These are phyloP conservation scores for Clavispora fructus DNA, from an alignment of 805 yeast species.

Conservation along the genomic window DNA sequence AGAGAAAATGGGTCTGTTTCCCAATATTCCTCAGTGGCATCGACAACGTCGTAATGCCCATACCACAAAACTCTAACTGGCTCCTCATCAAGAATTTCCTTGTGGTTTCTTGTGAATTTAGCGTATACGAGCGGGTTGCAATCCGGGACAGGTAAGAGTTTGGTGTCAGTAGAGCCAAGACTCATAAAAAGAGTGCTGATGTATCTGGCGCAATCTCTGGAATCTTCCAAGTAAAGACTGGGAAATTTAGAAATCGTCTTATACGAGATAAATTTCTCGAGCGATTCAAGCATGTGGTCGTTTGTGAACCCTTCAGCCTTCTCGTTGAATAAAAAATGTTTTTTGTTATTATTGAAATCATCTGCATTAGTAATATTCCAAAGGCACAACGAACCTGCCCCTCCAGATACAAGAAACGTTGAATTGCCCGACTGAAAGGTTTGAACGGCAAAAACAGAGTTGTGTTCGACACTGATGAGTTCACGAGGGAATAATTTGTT, in stretches of 20 bases:
- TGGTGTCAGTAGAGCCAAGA: slow-evolving; percentile 66
- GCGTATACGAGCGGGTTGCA: slow-evolving; percentile 88
- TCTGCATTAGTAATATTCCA: slow-evolving; percentile 53
- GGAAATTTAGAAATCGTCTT: slow-evolving; percentile 76
- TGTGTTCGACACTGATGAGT: slow-evolving; percentile 7
- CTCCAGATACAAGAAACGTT: slow-evolving; percentile 60
- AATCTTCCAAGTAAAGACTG: slow-evolving; percentile 64
- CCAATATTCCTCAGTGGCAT: slow-evolving; percentile 67
- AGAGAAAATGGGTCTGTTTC: slow-evolving; percentile 70
- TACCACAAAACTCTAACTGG: slow-evolving; percentile 65
- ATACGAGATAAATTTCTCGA: slow-evolving; percentile 59
- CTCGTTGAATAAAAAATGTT: not conserved
- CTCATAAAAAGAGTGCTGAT: slow-evolving; percentile 55
- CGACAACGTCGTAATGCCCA: slow-evolving; percentile 95
- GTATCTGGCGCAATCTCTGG: slow-evolving; percentile 80
- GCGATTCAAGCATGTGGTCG: slow-evolving; percentile 58
- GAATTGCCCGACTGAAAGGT: slow-evolving; percentile 35
- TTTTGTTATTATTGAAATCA: not conserved
- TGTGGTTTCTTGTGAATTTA: slow-evolving; percentile 43
- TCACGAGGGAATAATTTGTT: slow-evolving; percentile 5
- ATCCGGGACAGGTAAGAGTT: slow-evolving; percentile 64
- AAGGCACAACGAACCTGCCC: slow-evolving; percentile 62
- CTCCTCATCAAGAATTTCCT: slow-evolving; percentile 2
- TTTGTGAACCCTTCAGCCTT: slow-evolving; percentile 20
- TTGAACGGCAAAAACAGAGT: slow-evolving; percentile 51